phyloP scores from a whole-genome alignment of 805 yeast species.

The Candida insectorum region DNA sequence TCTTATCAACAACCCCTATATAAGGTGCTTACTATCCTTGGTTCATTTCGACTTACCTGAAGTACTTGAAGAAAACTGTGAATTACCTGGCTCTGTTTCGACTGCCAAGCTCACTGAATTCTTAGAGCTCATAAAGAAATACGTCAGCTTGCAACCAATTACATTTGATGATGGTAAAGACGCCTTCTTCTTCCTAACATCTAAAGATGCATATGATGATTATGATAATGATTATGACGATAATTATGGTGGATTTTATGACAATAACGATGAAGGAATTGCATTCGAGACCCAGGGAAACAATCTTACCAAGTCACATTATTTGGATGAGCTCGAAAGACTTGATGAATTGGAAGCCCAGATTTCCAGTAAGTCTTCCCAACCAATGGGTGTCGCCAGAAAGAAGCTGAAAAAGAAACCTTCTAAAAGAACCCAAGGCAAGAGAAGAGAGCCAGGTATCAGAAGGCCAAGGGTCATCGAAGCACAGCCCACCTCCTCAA shows the following conservation, averaged over 20 bases:
- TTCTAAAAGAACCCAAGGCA: constrained; percentile 8
- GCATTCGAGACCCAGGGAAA: constrained; percentile 28
- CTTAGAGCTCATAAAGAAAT: constrained; percentile 38
- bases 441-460: constrained; percentile 8
- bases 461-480: constrained; percentile 9
- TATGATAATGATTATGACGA: constrained; percentile 28
- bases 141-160: constrained; percentile 32
- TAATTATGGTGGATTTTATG: constrained; percentile 23
- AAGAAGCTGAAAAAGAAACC: constrained; percentile 14
- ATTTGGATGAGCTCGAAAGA: constrained; percentile 23
- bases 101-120: constrained; percentile 30
- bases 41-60: constrained; percentile 47
- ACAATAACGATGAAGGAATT: constrained; percentile 24
- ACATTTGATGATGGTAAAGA: constrained; percentile 35
- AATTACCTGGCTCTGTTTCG: constrained; percentile 31
- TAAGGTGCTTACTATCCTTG: constrained; percentile 44
- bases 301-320: constrained; percentile 5
- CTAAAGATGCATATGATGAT: constrained; percentile 19
- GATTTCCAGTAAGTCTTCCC: constrained; percentile 10
- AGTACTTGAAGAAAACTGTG: constrained; percentile 35
- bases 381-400: constrained; percentile 23
- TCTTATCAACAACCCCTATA: constrained; percentile 45
- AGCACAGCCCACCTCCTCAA: constrained; percentile 14
- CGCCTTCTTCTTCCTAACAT: constrained; percentile 27
- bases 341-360: constrained; percentile 37